phyloP scores from a whole-genome alignment of 2,329 filamentous ascomycete species.

The Colletotrichum tabaci region DNA sequence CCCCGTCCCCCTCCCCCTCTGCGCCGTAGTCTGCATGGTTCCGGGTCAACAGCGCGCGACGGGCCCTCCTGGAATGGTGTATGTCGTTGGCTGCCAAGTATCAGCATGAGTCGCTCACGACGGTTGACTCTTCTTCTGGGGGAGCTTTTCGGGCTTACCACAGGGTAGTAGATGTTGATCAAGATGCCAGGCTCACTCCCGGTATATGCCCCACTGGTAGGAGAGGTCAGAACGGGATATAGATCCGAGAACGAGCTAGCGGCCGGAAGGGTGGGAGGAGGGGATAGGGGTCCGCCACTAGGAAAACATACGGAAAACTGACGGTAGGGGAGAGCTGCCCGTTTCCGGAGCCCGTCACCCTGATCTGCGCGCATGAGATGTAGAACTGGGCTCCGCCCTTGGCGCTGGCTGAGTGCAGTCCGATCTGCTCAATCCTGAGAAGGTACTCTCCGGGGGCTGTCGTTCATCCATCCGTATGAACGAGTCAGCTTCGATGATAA shows the following conservation, averaged over 20 bases:
- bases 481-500: background rate
- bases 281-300: too few relatives aligned
- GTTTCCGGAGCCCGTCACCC: constrained; percentile 44
- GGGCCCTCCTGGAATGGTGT: constrained; percentile 39
- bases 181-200: constrained; percentile 41
- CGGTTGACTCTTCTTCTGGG: background rate
- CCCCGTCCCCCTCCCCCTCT: background rate
- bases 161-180: constrained; percentile 41
- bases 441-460: constrained; percentile 49
- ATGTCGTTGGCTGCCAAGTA: constrained; percentile 27
- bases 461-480: background rate
- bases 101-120: constrained; percentile 10
- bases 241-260: background rate
- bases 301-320: constrained; percentile 34
- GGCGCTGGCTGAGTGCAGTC: constrained; percentile 51
- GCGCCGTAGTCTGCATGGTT: background rate
- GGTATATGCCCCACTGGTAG: constrained; percentile 29
- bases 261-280: background rate
- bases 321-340: constrained; percentile 35
- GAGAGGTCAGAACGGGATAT: background rate
- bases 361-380: constrained; percentile 54
- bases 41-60: constrained; percentile 30
- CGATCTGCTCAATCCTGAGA: constrained; percentile 56
- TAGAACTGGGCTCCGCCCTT: constrained; percentile 55
- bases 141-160: constrained; percentile 23